Evolutionary conservation across 1,284 basidiomycete species (phyloP), one percentile per base, ranked within the genome.

Genomic region (Vanrija sp.): DNA sequence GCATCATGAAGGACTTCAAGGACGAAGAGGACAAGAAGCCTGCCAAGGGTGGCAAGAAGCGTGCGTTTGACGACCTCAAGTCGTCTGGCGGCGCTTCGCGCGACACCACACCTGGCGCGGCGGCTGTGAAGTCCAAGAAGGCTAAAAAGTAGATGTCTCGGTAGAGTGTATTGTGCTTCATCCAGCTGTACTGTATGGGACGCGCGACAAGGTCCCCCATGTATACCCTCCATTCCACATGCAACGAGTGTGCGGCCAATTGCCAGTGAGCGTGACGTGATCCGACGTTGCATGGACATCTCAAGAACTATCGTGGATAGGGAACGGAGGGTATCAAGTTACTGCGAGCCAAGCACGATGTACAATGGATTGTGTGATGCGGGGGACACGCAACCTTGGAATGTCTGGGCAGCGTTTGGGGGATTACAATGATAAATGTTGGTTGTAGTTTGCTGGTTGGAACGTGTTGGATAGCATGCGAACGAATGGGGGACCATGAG

Each of bases 1-100:
- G 97, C 83, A 89, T 98, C 59, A 87, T 93, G 79, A 96, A 96
- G 80, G 93, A 95, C 74, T 73, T 73, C 46, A 63, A 67, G 29
- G 71, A 68, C 40, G 71, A 69, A 34, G 86, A 88, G 65, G 87
- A 88, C 38, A 74, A 72, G 54, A 73, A 76, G 58, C 52, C 62
- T 43, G 65, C 69, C 18, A 68, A 68, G 58, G 66, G 58, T 10
- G 73, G 69, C 52, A 76, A 75, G 77, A 80, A 80, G 65, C 73
- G 79, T 26, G 66, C 73, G 4, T 60, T 79, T 28, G 78, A 79
- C 48, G 77, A 80, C 38, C 57, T 77, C 49, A 78, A 77, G 61
- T 65, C 69, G 34, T 34, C 34, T 42, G 69, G 60, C 12, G 61
- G 63, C 1, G 65, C 56, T 9, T 69, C 67, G 49, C 63, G 73